Evolutionary conservation across 2,329 filamentous ascomycete genomes (phyloP).

Genomic region (Sporothrix sp.): DNA sequence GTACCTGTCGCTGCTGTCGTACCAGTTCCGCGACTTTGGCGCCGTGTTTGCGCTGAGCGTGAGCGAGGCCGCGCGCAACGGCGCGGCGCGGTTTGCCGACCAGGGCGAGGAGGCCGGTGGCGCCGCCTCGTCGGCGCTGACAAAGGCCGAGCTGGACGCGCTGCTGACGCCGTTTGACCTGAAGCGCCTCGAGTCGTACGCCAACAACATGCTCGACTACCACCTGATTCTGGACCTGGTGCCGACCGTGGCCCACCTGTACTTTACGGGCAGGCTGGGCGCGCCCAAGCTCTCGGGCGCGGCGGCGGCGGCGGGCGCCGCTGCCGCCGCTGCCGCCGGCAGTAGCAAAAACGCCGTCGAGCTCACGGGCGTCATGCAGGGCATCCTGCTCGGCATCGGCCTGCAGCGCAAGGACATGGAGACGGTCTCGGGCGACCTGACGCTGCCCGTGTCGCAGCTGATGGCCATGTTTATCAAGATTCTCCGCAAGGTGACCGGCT

Average conservation of each 20-base stretch:
- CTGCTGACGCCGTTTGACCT: constrained; percentile 84
- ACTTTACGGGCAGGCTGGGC: constrained; percentile 71
- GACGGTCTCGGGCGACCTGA: constrained; percentile 66
- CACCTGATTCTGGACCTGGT: constrained; percentile 93
- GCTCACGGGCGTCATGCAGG: constrained; percentile 73
- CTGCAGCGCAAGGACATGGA: constrained; percentile 85
- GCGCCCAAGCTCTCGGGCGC: constrained; percentile 12
- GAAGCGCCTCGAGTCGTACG: constrained; percentile 89
- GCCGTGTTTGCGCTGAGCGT: constrained; percentile 73
- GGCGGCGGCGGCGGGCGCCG: background rate
- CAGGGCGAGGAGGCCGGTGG: constrained; percentile 43
- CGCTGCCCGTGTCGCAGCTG: constrained; percentile 64
- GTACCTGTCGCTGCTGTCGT: constrained; percentile 84
- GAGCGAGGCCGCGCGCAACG: constrained; percentile 74
- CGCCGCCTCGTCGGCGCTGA: constrained; percentile 37
- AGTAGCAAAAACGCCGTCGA: constrained; percentile 39
- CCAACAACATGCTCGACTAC: constrained; percentile 95
- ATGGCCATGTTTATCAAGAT: constrained; percentile 98
- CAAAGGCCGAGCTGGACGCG: constrained; percentile 65
- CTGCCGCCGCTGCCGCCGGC: background rate
- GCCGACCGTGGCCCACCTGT: constrained; percentile 69
- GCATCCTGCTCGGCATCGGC: constrained; percentile 81
- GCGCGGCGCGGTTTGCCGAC: constrained; percentile 28
- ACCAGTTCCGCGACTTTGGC: constrained; percentile 79
- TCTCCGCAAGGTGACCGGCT: constrained; percentile 71